phyloP scores from a whole-genome alignment of 2,329 filamentous ascomycete species.

The Ophiocordyceps australis region DNA sequence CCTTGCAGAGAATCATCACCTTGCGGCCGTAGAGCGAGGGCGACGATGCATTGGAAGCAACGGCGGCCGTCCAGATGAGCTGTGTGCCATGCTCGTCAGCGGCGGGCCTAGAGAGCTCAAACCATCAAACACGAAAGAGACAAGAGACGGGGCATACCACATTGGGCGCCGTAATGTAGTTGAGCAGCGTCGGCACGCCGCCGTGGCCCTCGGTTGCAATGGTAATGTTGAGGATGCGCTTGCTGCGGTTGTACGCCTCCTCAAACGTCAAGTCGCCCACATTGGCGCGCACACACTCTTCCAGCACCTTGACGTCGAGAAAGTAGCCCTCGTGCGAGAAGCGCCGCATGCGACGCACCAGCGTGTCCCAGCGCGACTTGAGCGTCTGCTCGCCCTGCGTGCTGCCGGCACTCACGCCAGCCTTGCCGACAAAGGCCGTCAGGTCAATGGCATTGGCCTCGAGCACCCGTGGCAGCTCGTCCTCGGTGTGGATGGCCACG shows the following conservation, averaged over 20 bases:
- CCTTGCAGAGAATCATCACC: slow-evolving; percentile 57
- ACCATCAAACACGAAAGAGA: no score
- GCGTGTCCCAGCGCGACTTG: slow-evolving; percentile 32
- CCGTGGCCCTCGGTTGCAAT: slow-evolving; percentile 58
- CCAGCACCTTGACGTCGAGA: slow-evolving; percentile 63
- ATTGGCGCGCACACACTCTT: slow-evolving; percentile 69
- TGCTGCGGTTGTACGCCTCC: slow-evolving; percentile 74
- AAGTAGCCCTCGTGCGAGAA: slow-evolving; percentile 68
- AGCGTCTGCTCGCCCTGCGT: slow-evolving; percentile 17
- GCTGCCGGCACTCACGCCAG: slow-evolving; percentile 11
- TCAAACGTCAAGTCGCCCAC: slow-evolving; percentile 85
- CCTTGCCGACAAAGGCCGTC: slow-evolving; percentile 46
- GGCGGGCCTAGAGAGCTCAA: no score
- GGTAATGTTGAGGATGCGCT: slow-evolving; percentile 80
- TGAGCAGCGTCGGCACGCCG: slow-evolving; percentile 69
- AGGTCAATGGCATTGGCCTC: slow-evolving; percentile 69
- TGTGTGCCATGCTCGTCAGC: slow-evolving; percentile 11
- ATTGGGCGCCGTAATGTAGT: slow-evolving; percentile 85
- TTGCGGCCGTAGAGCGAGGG: slow-evolving; percentile 47
- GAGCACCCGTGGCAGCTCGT: slow-evolving; percentile 62
- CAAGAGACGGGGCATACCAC: no score
- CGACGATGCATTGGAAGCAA: slow-evolving; percentile 55
- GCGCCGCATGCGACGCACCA: slow-evolving; percentile 46
- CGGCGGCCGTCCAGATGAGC: slow-evolving; percentile 66
- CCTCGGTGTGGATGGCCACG: slow-evolving; percentile 72